phyloP scores from a whole-genome alignment of 768 basidiomycete species.

The Tricholoma sp. region DNA sequence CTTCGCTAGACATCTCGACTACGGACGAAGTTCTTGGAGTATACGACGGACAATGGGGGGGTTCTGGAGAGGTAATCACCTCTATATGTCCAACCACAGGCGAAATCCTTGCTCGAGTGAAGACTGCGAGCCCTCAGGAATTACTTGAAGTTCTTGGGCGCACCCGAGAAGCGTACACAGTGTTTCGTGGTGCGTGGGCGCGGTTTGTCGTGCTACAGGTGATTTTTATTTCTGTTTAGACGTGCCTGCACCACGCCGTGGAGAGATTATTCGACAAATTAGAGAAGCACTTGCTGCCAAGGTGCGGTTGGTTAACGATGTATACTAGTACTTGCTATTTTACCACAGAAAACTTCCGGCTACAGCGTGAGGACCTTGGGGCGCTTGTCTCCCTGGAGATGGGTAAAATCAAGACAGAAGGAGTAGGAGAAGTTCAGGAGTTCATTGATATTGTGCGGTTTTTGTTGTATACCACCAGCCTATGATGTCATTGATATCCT shows the following conservation, averaged over 20 bases:
- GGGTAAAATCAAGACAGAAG: slow-evolving; percentile 90
- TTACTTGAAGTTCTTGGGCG: slow-evolving; percentile 63
- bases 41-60: slow-evolving; percentile 80
- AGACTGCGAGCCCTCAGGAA: slow-evolving; percentile 69
- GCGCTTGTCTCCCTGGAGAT: slow-evolving; percentile 83
- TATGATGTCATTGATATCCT: background rate
- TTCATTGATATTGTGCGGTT: slow-evolving; percentile 85
- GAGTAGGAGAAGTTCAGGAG: slow-evolving; percentile 91
- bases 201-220: background rate
- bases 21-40: slow-evolving; percentile 64
- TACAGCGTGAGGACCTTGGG: slow-evolving; percentile 71
- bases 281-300: slow-evolving; percentile 76
- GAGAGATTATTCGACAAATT: slow-evolving; percentile 86
- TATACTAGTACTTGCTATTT: slow-evolving; percentile 9
- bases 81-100: slow-evolving; percentile 86
- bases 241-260: slow-evolving; percentile 83
- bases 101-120: slow-evolving; percentile 73
- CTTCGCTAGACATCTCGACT: slow-evolving; percentile 56
- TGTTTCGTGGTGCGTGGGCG: slow-evolving; percentile 49
- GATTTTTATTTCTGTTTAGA: slow-evolving; percentile 18
- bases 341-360: background rate
- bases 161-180: slow-evolving; percentile 66
- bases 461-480: background rate
- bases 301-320: slow-evolving; percentile 31
- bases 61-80: slow-evolving; percentile 63